These are phyloP conservation scores for Bisporella sp. DNA, from an alignment of 2,329 filamentous ascomycete species.

Conservation along the genomic window DNA sequence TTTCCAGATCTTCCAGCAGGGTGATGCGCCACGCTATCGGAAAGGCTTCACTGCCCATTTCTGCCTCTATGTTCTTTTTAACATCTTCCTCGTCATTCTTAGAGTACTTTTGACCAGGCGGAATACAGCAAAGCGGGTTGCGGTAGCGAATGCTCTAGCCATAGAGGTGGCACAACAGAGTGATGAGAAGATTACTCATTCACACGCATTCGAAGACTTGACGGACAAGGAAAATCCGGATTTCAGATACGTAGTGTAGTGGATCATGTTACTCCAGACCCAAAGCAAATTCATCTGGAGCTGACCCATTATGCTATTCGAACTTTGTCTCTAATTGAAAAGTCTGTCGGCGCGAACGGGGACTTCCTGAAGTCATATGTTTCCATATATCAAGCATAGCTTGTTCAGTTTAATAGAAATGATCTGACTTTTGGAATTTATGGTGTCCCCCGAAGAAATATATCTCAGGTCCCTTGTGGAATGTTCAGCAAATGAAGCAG, in stretches of 20 bases:
- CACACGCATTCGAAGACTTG: conserved; percentile 23
- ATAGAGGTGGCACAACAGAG: neutral
- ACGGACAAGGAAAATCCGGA: conserved; percentile 23
- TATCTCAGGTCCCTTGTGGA: too few species aligned
- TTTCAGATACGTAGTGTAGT: conserved; percentile 9
- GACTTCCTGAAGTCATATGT: too few species aligned
- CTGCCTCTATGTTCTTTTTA: conserved; percentile 30
- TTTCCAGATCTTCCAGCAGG: conserved; percentile 13
- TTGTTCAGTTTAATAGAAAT: too few species aligned
- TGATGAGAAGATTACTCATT: conserved; percentile 17
- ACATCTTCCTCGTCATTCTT: conserved; percentile 21
- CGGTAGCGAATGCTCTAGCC: conserved; percentile 23
- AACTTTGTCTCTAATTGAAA: too few species aligned
- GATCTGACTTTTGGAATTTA: too few species aligned
- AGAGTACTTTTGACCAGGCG: conserved; percentile 13
- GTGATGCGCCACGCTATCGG: conserved; percentile 14
- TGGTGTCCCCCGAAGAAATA: too few species aligned
- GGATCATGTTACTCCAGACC: too few species aligned
- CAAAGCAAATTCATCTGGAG: too few species aligned
- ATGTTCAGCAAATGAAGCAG: too few species aligned
- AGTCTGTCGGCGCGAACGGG: too few species aligned
- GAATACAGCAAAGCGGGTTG: neutral
- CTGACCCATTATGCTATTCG: too few species aligned
- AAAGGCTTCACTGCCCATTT: conserved; percentile 31
- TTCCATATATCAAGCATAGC: too few species aligned